Base-by-base conservation (phyloP, 2,329 filamentous ascomycete species). In the Gremmenia infestans region DNA sequence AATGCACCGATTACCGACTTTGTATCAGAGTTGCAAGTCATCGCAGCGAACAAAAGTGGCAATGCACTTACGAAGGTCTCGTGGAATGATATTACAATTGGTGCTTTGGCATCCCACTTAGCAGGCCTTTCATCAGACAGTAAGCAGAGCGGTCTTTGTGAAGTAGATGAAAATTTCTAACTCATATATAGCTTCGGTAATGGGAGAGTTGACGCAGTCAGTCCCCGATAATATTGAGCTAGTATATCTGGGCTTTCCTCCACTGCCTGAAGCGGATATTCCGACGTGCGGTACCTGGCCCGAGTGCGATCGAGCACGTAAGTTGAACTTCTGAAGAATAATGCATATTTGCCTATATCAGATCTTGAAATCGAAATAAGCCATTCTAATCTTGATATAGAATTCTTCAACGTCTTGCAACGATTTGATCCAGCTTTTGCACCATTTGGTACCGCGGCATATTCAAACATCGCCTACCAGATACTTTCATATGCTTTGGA, bases 1-100 rank as follows among this genome's bases (percentile, higher is more conserved):
- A 70, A 74, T 51, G 56, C 63, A 14, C 71, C 72, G 3, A 69
- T 76, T 48, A 74, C 73, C 1, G 67, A 68, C 19, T 73, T 72
- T 48, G 61, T 76, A 14, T 71, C 73, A 0, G 74, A 76, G 59
- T 67, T 76, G 15, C 22, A 39, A 1, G 28, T 7, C 12, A 49
- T 39, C 22, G 50, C 40, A 3, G 28, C 47, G 8, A 45, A 32
- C 25, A 35, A 37, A 15, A 28, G 35, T 28, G 17, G 51, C 40
- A 46, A 55, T 50, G 22, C 48, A 17, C 42, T 55, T 36, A 49
- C 32, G 2, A 48, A 42, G 19, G 49, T 55, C 5, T 42, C 48
- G n/a, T 62, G 59, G 60, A 51, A 50, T 3, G 56, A 57, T 17
- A 39, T 62, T 7, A 62, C 60, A 7, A 54, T 62, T 19, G 60